Evolutionary conservation across 2,329 filamentous ascomycete species (phyloP).

Genomic region (Fusarium sp.): DNA sequence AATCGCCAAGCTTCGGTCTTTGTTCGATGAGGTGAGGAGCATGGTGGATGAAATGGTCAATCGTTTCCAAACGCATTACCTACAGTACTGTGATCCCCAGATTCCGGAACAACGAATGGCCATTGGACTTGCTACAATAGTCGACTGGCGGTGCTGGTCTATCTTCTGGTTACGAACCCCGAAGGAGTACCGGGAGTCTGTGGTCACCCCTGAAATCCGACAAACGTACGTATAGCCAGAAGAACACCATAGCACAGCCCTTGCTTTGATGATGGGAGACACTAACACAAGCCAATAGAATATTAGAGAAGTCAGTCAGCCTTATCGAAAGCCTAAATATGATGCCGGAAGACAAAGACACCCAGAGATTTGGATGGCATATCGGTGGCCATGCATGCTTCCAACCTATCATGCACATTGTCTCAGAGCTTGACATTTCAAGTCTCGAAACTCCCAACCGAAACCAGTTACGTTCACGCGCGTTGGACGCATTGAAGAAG

Average conservation of each 20-base stretch:
- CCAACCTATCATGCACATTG: slow-evolving; percentile 5
- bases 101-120: background rate
- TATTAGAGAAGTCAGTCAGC: background rate
- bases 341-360: background rate
- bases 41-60: background rate
- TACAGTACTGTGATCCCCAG: background rate
- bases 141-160: slow-evolving; percentile 8
- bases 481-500: background rate
- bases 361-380: background rate
- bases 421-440: slow-evolving; percentile 1
- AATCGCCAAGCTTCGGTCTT: background rate
- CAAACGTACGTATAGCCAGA: background rate
- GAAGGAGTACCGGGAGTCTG: background rate
- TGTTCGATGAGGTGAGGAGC: background rate
- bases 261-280: no score
- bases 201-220: background rate
- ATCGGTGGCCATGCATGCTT: slow-evolving; percentile 1
- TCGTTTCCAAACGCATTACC: background rate
- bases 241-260: no score
- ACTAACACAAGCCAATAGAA: background rate
- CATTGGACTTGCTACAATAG: background rate
- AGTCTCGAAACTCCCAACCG: background rate
- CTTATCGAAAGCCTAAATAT: background rate
- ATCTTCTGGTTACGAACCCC: slow-evolving; percentile 1
- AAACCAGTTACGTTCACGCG: background rate